These are phyloP conservation scores for Serendipita sp. DNA, from an alignment of 768 basidiomycete genomes.

Conservation along the genomic window DNA sequence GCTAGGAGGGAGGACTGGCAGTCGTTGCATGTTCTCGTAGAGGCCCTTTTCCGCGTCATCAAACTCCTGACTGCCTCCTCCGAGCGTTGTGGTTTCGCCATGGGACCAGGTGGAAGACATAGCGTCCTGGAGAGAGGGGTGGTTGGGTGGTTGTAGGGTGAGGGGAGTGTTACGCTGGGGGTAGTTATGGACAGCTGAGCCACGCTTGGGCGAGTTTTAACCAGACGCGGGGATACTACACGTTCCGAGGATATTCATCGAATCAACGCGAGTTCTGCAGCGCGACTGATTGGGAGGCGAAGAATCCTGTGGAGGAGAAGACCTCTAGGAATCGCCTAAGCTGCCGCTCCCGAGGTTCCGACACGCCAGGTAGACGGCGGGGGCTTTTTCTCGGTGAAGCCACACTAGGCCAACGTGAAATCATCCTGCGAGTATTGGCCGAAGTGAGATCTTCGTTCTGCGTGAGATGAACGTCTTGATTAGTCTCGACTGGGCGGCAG, in stretches of 20 bases:
- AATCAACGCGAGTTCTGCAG: not conserved
- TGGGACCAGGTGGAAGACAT: slow-evolving; percentile 4
- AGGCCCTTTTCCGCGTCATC: slow-evolving; percentile 5
- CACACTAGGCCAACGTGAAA: not conserved
- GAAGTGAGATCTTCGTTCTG: not conserved
- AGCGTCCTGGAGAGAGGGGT: not conserved
- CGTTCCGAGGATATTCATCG: slow-evolving; percentile 1
- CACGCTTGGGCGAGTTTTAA: not conserved
- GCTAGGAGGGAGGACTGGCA: not conserved
- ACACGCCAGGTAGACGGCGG: not conserved
- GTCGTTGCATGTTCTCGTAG: slow-evolving; percentile 6
- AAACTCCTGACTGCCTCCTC: not conserved
- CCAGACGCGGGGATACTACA: slow-evolving; percentile 5
- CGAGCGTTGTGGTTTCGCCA: not conserved
- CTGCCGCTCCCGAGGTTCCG: slow-evolving; percentile 1
- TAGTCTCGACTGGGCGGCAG: not conserved
- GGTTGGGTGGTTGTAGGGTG: not conserved
- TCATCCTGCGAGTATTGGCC: not conserved
- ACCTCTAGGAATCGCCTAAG: not conserved
- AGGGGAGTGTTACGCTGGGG: not conserved
- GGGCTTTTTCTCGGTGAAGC: not conserved
- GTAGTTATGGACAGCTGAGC: not conserved
- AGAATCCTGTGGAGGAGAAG: not conserved
- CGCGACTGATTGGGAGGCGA: not conserved
- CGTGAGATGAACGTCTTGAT: not conserved